Percentiles rank a stretch among this genome's conserved stretches.
Evolutionary conservation across 2,329 filamentous ascomycete species (phyloP).

Genomic region (Hymenoscyphus infarciens): DNA sequence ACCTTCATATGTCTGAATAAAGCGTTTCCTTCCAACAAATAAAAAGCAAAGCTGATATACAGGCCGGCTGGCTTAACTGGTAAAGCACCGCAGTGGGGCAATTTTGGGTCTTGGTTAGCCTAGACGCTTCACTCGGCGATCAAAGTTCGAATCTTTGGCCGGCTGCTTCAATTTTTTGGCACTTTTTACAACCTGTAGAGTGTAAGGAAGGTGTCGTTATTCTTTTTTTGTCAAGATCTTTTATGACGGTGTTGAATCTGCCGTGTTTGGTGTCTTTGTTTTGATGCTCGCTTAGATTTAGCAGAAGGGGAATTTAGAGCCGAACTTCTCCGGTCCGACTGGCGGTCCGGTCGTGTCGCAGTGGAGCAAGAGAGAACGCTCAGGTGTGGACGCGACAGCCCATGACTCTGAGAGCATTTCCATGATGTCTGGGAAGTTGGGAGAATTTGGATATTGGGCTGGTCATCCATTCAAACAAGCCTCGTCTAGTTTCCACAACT

Average conservation of each 20-base stretch:
- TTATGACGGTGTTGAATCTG: not conserved
- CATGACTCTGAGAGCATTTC: no score
- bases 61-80: conserved; percentile 2
- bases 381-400: no score
- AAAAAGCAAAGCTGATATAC: not conserved
- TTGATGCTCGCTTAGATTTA: no score
- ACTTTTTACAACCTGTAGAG: not conserved
- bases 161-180: not conserved
- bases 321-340: no score
- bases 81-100: not conserved
- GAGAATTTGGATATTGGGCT: no score
- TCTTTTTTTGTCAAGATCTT: not conserved
- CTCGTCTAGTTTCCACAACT: no score
- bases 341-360: no score
- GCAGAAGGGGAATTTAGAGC: no score
- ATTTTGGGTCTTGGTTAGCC: not conserved
- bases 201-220: not conserved
- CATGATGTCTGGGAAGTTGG: no score
- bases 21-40: not conserved
- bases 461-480: no score
- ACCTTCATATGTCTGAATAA: not conserved
- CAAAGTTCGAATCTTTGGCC: not conserved
- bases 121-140: not conserved
- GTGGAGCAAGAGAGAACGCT: no score
- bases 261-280: no score